Evolutionary conservation across 73 alveolate species (phyloP), one percentile per base, ranked within the genome.

Genomic region (Stentor coeruleus): DNA sequence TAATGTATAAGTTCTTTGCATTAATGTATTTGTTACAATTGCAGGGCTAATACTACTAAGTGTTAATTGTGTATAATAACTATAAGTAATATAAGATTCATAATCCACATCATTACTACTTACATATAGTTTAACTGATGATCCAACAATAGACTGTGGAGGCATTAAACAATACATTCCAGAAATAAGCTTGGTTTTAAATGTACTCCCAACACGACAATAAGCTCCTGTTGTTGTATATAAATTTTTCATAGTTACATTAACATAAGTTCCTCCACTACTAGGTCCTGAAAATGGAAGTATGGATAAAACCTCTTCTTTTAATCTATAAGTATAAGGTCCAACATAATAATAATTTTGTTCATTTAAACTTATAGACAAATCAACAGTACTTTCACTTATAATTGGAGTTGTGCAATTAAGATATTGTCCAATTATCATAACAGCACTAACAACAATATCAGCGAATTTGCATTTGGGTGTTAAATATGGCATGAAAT

Each of bases 261-360:
- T 75, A 1, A 82, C 79, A 11, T n/a, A 39, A 35, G 92, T 86
- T 15, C 85, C 85, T 39, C 92, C 92, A 11, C 39, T 14, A 3
- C 58, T 81, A 20, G 58, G 76, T 4, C 92, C 92, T 31, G n/a
- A 2, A 2, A 26, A 41, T 2, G 88, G 88, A 3, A 55, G n/a
- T 26, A 86, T 58, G n/a, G 85, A 55, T 0, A 35, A 20, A 31
- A 86, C 55, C 3, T 40, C 38, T 36, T 86, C 92, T 58, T 38
- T 73, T 3, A 15, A 35, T 82, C 92, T 82, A 57, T 82, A 86
- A 3, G 73, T 37, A 38, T 81, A 86, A 14, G 0, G 74, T n/a
- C 41, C 20, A 33, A 37, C 58, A 36, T 66, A 81, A 30, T n/a
- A 73, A 30, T 26, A 66, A 33, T 66, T 40, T 2, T 66, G 79